Percentiles rank a stretch among this genome's conserved stretches.
phyloP scores from a whole-genome alignment of 2,329 filamentous ascomycete genomes.

The Arthroderma sp. region DNA sequence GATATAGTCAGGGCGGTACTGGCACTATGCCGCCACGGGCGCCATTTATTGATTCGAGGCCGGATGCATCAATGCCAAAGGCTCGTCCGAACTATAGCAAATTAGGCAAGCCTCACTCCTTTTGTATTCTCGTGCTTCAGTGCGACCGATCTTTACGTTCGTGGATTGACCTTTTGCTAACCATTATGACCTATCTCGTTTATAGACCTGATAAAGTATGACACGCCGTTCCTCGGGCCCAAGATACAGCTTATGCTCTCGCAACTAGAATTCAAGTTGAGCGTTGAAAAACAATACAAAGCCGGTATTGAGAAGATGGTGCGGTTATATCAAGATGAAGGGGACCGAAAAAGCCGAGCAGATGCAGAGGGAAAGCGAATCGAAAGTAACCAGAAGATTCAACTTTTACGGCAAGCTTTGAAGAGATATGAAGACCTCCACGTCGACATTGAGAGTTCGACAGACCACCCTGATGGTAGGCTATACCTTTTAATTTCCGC shows the following conservation, averaged over 20 bases:
- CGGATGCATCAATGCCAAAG: conserved; percentile 56
- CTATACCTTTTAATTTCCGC: conserved; percentile 1
- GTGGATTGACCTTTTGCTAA: conserved; percentile 1
- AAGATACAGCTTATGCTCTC: conserved; percentile 98
- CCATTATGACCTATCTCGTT: conserved; percentile 13
- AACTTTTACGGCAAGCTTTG: conserved; percentile 85
- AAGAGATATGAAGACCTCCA: conserved; percentile 96
- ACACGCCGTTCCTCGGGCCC: conserved; percentile 85
- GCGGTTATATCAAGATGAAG: conserved; percentile 91
- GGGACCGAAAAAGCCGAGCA: conserved; percentile 85
- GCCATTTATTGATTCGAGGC: conserved; percentile 62
- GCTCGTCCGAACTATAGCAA: conserved; percentile 85
- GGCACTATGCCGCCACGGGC: conserved; percentile 70
- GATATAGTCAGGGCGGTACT: conserved; percentile 47
- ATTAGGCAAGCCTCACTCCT: conserved; percentile 51
- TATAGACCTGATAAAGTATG: conserved; percentile 96
- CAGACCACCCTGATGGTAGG: conserved; percentile 70
- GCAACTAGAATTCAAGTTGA: conserved; percentile 96
- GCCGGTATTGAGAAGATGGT: conserved; percentile 99
- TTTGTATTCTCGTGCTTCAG: not conserved
- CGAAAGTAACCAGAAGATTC: conserved; percentile 96
- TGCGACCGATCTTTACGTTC: not conserved
- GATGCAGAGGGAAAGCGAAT: conserved; percentile 81
- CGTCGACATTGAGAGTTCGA: conserved; percentile 68
- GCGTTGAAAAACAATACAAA: conserved; percentile 97